phyloP scores from a whole-genome alignment of 2,329 filamentous ascomycete species.

The Daldinia sp. region DNA sequence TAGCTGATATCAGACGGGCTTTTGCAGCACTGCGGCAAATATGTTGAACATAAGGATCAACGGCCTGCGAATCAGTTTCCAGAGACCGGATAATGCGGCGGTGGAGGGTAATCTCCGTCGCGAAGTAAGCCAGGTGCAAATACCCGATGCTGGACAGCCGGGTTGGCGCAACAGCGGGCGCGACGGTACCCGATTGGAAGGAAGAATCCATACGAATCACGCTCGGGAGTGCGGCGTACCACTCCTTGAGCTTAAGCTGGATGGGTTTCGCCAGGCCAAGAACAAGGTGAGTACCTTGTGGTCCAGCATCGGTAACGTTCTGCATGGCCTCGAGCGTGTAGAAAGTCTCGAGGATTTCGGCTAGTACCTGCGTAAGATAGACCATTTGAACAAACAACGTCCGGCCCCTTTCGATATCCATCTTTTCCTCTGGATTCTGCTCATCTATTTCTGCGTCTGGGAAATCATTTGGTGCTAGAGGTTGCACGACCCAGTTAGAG shows the following conservation, averaged over 20 bases:
- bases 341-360: slow-evolving; percentile 85
- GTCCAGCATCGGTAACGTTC: slow-evolving; percentile 73
- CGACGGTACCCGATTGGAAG: slow-evolving; percentile 57
- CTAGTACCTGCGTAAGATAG: slow-evolving; percentile 77
- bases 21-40: slow-evolving; percentile 96
- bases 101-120: slow-evolving; percentile 93
- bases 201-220: slow-evolving; percentile 74
- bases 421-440: slow-evolving; percentile 69
- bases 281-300: slow-evolving; percentile 78
- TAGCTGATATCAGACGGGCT: slow-evolving; percentile 91
- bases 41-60: slow-evolving; percentile 86
- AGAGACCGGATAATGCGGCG: slow-evolving; percentile 90
- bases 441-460: slow-evolving; percentile 75
- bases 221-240: slow-evolving; percentile 78
- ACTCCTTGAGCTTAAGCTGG: slow-evolving; percentile 84
- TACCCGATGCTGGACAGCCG: slow-evolving; percentile 76
- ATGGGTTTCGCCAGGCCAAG: slow-evolving; percentile 83
- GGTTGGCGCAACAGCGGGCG: slow-evolving; percentile 55
- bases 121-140: slow-evolving; percentile 92
- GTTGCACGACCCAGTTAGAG: slow-evolving; percentile 74
- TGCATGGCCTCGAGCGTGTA: slow-evolving; percentile 83
- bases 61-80: slow-evolving; percentile 58
- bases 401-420: slow-evolving; percentile 75
- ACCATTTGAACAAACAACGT: slow-evolving; percentile 82
- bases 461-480: slow-evolving; percentile 69